These are phyloP conservation scores for Talaromyces sp. DNA, from an alignment of 2,329 filamentous ascomycete genomes.

Conservation along the genomic window DNA sequence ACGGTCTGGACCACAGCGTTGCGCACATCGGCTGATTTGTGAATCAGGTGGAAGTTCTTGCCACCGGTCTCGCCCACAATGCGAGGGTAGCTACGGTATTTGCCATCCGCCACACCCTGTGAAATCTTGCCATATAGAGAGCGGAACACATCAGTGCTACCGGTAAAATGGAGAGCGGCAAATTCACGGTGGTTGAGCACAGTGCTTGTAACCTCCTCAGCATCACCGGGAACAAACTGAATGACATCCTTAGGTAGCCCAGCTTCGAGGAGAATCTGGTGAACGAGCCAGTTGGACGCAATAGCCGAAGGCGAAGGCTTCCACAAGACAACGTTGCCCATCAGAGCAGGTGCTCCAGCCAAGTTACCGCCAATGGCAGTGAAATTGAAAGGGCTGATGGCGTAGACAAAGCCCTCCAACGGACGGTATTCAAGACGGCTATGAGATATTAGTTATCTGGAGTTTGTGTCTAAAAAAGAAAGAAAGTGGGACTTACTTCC, in stretches of 20 bases:
- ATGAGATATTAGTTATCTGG: background rate
- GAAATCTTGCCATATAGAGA: conserved; percentile 86
- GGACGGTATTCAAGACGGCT: conserved; percentile 81
- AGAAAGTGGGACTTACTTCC: conserved; percentile 63
- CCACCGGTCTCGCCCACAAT: conserved; percentile 90
- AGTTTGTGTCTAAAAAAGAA: background rate
- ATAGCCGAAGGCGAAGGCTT: conserved; percentile 92
- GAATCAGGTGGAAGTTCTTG: conserved; percentile 90
- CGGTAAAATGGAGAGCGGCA: conserved; percentile 91
- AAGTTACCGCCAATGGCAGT: conserved; percentile 92
- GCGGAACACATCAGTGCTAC: conserved; percentile 88
- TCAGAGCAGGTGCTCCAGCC: conserved; percentile 76
- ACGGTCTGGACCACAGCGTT: conserved; percentile 83
- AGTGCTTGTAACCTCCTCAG: conserved; percentile 77
- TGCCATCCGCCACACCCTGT: conserved; percentile 75
- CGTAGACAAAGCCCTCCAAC: conserved; percentile 94
- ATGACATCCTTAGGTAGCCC: conserved; percentile 88
- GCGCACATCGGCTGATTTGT: conserved; percentile 73
- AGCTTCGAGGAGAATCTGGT: conserved; percentile 87
- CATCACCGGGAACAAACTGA: conserved; percentile 89
- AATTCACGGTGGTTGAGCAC: conserved; percentile 79
- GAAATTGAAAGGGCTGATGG: conserved; percentile 95
- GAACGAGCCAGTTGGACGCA: conserved; percentile 86
- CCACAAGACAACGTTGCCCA: conserved; percentile 96
- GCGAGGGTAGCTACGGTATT: conserved; percentile 81